Conservation (phyloP, 2,329 filamentous ascomycete species). For the Penicillium sp. region DNA sequence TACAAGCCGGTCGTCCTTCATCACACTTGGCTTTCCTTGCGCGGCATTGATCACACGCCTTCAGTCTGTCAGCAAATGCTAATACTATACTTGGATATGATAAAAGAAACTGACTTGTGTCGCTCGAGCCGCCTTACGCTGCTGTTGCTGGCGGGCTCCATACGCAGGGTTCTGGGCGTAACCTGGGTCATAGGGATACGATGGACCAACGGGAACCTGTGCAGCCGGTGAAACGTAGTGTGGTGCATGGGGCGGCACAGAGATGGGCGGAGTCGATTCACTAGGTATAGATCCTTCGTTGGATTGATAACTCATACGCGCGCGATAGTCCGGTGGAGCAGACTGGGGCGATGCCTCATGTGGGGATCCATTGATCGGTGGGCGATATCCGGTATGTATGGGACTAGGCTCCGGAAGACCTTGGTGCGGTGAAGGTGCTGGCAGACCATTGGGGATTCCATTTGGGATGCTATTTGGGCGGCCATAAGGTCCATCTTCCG, state of each 20-base stretch:
- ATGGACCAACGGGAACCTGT: slow-evolving; percentile 24
- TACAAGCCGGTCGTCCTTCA: slow-evolving; percentile 79
- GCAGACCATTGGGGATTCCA: slow-evolving; percentile 30
- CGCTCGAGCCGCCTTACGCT: slow-evolving; percentile 40
- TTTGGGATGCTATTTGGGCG: slow-evolving; percentile 28
- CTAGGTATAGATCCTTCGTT: slow-evolving; percentile 29
- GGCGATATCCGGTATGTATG: slow-evolving; percentile 30
- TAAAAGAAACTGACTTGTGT: slow-evolving; percentile 34
- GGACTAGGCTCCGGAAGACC: slow-evolving; percentile 22
- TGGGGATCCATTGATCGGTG: slow-evolving; percentile 33
- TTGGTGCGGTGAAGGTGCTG: slow-evolving; percentile 30
- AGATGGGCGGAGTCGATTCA: slow-evolving; percentile 27
- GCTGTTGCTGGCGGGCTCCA: slow-evolving; percentile 29
- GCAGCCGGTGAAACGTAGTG: slow-evolving; percentile 28
- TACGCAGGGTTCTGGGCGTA: slow-evolving; percentile 34
- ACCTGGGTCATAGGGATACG: slow-evolving; percentile 30
- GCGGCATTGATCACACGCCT: slow-evolving; percentile 91
- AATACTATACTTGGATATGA: not conserved
- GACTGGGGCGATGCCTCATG: slow-evolving; percentile 34
- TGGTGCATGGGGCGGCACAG: slow-evolving; percentile 32
- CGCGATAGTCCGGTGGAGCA: slow-evolving; percentile 34
- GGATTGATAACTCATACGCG: slow-evolving; percentile 33
- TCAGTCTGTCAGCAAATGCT: slow-evolving; percentile 5
- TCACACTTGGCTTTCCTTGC: slow-evolving; percentile 89
- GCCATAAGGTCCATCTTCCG: slow-evolving; percentile 34